Evolutionary conservation across 352 stramenopile genomes (phyloP).

Genomic region (Aphanomyces cochlioides): DNA sequence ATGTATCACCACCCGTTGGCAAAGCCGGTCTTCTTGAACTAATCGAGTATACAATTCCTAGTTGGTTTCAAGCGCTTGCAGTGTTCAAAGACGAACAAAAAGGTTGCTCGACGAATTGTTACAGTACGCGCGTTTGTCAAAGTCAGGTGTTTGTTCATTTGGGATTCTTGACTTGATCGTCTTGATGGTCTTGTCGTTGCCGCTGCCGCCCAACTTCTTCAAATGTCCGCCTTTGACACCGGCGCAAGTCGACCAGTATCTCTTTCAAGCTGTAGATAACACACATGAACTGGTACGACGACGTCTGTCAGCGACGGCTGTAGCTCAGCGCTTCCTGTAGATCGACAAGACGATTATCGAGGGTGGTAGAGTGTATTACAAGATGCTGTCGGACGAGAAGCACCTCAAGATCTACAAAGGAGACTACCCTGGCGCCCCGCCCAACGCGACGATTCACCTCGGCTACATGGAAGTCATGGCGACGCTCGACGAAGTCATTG

Average conservation of each 20-base stretch:
- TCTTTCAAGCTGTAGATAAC: constrained; percentile 3
- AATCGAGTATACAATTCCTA: too few species aligned
- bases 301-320: not conserved
- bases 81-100: too few species aligned
- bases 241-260: not conserved
- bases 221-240: not conserved
- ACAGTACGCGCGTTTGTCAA: too few species aligned
- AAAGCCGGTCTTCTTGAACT: too few species aligned
- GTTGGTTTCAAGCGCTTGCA: too few species aligned
- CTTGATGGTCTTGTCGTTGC: not conserved
- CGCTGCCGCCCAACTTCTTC: constrained; percentile 16
- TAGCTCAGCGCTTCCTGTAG: not conserved
- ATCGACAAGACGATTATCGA: not conserved
- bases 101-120: too few species aligned
- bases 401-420: constrained; percentile 4
- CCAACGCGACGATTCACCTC: not conserved
- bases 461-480: not conserved
- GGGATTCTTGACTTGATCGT: too few species aligned
- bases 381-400: not conserved
- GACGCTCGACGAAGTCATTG: not conserved
- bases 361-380: not conserved
- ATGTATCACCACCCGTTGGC: too few species aligned
- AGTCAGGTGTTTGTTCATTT: too few species aligned
- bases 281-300: not conserved
- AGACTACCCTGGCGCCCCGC: not conserved